Evolutionary conservation across 306 rosid genomes (phyloP), one percentile per base, ranked within the genome.

Genomic region (Fragaria iinumae): DNA sequence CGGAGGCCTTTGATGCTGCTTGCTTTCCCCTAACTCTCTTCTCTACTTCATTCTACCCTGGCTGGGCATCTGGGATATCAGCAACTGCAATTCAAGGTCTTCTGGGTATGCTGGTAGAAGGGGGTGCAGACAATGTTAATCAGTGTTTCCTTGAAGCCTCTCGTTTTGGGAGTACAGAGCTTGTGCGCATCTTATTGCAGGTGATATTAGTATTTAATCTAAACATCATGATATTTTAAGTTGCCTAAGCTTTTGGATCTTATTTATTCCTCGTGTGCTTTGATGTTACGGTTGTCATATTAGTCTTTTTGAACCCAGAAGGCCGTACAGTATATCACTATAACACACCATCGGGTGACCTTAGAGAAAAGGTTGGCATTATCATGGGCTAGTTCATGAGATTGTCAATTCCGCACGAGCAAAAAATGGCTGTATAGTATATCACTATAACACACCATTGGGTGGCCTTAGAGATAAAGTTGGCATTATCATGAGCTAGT

Each of bases 141-240:
- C 97, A 92, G 81, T 92, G 97, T 80, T 90, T 92, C 81, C 87
- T 92, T 74, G 97, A 92, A 86, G 97, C 97, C 71, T 92, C 97
- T 76, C 96, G 96, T 56, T 92, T 92, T 80, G 97, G 97, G 59
- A 92, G 97, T 84, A 92, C 97, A 73, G 93, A 90, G 76, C 93
- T 92, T 23, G 97, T 92, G 44, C 96, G 93, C 78, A 90, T 92
- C 81, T 80, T 92, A 53, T 84, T 92, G 73, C 97, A 92, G 96
- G 97, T 92, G 75, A 68, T 77, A 56, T 71, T 71, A 25, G 36
- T 74, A 11, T 47, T 17, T 18, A 5, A 48, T 70, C 67, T 34
- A 6, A 39, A 43, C 52, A 16, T 41, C 59, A 60, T 80, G 50
- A 56, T 17, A 32, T 60, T 36, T 25, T 45, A 4, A 21, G 71